Evolutionary conservation across 441 rosid species (phyloP), one percentile per base, ranked within the genome.

Genomic region (Erysimum cheiri): DNA sequence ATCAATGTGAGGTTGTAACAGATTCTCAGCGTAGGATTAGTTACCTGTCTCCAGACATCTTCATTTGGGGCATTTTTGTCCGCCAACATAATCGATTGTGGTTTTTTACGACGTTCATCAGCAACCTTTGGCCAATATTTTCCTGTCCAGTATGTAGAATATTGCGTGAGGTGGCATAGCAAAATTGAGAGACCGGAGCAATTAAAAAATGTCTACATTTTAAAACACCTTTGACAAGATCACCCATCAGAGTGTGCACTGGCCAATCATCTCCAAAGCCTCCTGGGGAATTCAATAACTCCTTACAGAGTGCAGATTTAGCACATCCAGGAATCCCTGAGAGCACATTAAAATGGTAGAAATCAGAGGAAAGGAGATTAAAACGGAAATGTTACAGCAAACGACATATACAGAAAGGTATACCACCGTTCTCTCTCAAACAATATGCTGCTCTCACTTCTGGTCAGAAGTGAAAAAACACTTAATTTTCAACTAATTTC

Each of bases 61-160:
- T 90, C 98, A 75, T 95, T 92, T 61, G 99, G 98, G 58, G 99
- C 99, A 88, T 95, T 95, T 83, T 95, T 95, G 78, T 95, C 99
- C 32, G 98, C 99, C 76, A 95, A 87, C 85, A 88, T 82, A 74
- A 95, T 82, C 26, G 98, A 92, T 70, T 85, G 81, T 29, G 98
- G 98, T 69, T 77, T 92, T 80, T 72, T 85, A 82, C 83, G 82
- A 49, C 78, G 79, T 77, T 88, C 96, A 19, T 92, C 91, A 60
- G 95, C 91, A 76, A 95, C 82, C 79, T 81, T 90, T 74, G 74
- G 89, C 99, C 99, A 95, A 69, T 90, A 95, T 84, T 54, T 89
- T 75, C 95, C 98, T 95, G 80, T 60, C 5, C 36, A 80, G 47
- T 6, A 52, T 29, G 52, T 15, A 37, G 29, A 50, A 63, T 50